A percentile compares a stretch with the other conserved stretches of the same genome.
phyloP scores from a whole-genome alignment of 2,329 filamentous ascomycete genomes.

The Fusarium transvaalense region DNA sequence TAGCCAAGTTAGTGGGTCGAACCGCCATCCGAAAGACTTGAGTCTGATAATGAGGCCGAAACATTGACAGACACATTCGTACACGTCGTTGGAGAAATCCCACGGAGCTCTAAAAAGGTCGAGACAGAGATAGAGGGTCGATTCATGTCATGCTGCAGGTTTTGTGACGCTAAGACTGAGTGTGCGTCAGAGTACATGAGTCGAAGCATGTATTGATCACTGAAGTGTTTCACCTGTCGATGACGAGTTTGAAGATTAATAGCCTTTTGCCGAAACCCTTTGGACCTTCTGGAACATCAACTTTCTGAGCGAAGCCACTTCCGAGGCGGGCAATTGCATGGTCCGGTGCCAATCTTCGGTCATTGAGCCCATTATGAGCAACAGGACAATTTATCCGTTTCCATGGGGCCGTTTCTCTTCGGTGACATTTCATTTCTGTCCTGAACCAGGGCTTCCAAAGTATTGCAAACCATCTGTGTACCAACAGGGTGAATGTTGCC shows the following conservation, averaged over 20 bases:
- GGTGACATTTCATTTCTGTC: slow-evolving; percentile 43
- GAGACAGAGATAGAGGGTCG: slow-evolving; percentile 15
- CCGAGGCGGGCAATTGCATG: slow-evolving; percentile 30
- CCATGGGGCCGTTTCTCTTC: slow-evolving; percentile 27
- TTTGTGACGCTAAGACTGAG: slow-evolving; percentile 24
- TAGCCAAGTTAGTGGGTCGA: slow-evolving; percentile 32
- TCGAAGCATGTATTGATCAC: slow-evolving; percentile 24
- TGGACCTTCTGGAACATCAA: slow-evolving; percentile 48
- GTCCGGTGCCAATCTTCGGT: slow-evolving; percentile 13
- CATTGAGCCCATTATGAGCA: slow-evolving; percentile 17
- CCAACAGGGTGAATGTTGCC: slow-evolving; percentile 25
- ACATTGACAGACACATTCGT: slow-evolving; percentile 29
- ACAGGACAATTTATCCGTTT: slow-evolving; percentile 35
- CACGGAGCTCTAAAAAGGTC: slow-evolving; percentile 22
- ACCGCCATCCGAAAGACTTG: slow-evolving; percentile 13
- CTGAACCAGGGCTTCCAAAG: slow-evolving; percentile 40
- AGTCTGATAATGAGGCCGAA: slow-evolving; percentile 33
- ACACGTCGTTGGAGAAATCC: slow-evolving; percentile 33
- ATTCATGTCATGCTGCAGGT: slow-evolving; percentile 29
- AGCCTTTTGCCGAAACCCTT: slow-evolving; percentile 25
- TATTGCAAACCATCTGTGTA: slow-evolving; percentile 35
- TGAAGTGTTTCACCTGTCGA: slow-evolving; percentile 45
- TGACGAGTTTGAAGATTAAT: slow-evolving; percentile 33
- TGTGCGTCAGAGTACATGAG: slow-evolving; percentile 27
- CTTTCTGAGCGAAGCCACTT: slow-evolving; percentile 36